These are phyloP conservation scores for Mucor lusitanicus DNA, from an alignment of 371 early-diverging fungal species.

Conservation along the genomic window DNA sequence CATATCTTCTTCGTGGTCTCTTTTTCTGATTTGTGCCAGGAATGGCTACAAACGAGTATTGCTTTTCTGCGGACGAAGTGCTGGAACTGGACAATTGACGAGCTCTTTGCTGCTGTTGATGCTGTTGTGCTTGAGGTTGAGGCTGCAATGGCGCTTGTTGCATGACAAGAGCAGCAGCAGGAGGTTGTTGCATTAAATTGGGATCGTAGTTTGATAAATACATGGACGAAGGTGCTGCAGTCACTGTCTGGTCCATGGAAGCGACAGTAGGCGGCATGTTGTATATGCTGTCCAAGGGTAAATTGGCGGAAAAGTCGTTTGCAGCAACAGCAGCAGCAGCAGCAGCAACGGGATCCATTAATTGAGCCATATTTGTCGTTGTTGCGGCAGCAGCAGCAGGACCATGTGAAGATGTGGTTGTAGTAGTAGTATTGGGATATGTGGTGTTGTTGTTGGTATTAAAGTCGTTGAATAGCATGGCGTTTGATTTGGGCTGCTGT, in stretches of 20 bases:
- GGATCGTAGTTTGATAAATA: background rate
- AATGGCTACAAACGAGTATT: constrained; percentile 66
- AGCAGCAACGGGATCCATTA: constrained; percentile 8
- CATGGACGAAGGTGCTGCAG: background rate
- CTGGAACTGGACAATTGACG: constrained; percentile 41
- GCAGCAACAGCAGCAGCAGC: constrained; percentile 1
- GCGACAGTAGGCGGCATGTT: constrained; percentile 7
- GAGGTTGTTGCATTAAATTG: background rate
- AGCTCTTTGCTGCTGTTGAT: background rate
- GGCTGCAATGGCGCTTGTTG: background rate
- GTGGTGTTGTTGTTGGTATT: background rate
- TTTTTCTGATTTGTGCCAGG: constrained; percentile 68
- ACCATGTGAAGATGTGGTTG: background rate
- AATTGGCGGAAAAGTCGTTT: background rate
- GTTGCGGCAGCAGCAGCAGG: background rate
- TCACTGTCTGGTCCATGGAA: background rate
- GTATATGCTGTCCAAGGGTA: background rate
- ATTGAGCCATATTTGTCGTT: background rate
- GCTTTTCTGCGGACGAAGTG: constrained; percentile 44
- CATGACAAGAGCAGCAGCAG: background rate
- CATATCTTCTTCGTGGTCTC: constrained; percentile 65
- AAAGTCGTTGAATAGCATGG: background rate
- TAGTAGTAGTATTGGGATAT: background rate
- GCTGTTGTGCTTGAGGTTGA: background rate
- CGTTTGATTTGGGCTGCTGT: background rate